These are phyloP conservation scores for Xylaria sp. DNA, from an alignment of 2,329 filamentous ascomycete genomes.

Conservation along the genomic window DNA sequence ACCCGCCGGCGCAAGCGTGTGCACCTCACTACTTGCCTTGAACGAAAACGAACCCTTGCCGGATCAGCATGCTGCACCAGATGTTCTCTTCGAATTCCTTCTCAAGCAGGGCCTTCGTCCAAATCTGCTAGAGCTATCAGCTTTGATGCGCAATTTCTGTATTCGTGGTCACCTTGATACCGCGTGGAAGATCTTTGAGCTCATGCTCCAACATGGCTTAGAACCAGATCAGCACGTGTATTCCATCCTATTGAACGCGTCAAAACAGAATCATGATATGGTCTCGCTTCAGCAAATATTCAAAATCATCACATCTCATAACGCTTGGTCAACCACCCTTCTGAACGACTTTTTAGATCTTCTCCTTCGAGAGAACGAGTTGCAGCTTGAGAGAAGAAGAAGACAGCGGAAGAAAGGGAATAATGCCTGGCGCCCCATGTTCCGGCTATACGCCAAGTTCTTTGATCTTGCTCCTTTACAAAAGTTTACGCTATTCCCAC, in stretches of 20 bases:
- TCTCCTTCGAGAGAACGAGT: constrained; percentile 58
- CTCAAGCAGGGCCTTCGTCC: constrained; percentile 69
- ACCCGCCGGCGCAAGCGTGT: constrained; percentile 61
- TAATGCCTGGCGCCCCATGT: constrained; percentile 58
- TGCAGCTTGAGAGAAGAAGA: constrained; percentile 44
- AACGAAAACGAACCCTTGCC: constrained; percentile 49
- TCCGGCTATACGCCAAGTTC: constrained; percentile 59
- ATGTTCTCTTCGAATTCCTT: constrained; percentile 65
- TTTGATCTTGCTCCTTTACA: constrained; percentile 60
- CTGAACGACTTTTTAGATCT: constrained; percentile 64
- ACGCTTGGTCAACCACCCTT: constrained; percentile 59
- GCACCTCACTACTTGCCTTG: constrained; percentile 66
- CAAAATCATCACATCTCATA: constrained; percentile 59
- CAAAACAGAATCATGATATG: constrained; percentile 67
- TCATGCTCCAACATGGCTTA: constrained; percentile 68
- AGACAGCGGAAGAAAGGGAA: constrained; percentile 48
- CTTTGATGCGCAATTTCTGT: constrained; percentile 77
- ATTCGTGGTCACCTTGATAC: constrained; percentile 69
- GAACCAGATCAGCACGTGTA: constrained; percentile 74
- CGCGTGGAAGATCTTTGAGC: constrained; percentile 72
- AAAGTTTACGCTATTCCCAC: constrained; percentile 45
- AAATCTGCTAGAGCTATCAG: constrained; percentile 71
- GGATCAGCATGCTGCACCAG: constrained; percentile 58
- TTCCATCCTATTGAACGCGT: constrained; percentile 75
- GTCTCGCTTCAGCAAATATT: constrained; percentile 65